phyloP scores from a whole-genome alignment of 1,284 basidiomycete species.

The Naganishia albida region DNA sequence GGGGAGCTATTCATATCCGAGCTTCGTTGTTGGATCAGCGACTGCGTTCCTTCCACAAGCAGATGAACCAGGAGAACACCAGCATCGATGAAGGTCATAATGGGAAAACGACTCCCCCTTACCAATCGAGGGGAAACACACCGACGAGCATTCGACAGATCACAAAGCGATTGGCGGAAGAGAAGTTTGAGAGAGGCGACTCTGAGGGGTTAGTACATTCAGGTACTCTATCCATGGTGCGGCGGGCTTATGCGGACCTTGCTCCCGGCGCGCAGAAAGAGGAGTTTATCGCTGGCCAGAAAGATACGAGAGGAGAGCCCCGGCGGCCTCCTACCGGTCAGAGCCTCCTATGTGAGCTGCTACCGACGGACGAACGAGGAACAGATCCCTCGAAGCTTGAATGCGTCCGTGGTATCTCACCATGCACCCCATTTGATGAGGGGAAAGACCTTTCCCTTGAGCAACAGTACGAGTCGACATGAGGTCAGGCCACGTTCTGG shows the following conservation, averaged over 20 bases:
- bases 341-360: not conserved
- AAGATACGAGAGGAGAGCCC: not conserved
- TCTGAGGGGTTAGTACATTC: slow-evolving; percentile 3
- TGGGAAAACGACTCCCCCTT: no score
- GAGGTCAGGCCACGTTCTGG: no score
- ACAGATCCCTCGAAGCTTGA: not conserved
- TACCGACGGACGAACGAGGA: not conserved
- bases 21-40: slow-evolving; percentile 12
- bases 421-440: not conserved
- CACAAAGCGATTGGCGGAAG: slow-evolving; percentile 10
- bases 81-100: not conserved
- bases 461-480: not conserved
- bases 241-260: not conserved
- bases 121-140: not conserved
- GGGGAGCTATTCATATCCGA: not conserved
- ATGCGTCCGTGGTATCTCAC: not conserved
- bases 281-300: not conserved
- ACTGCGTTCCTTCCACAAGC: not conserved
- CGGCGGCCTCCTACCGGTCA: not conserved
- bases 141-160: slow-evolving; percentile 11
- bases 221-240: no score
- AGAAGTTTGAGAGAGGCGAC: not conserved
- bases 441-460: slow-evolving; percentile 6
- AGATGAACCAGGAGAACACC: slow-evolving; percentile 10
- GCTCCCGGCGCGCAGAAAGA: not conserved